A percentile compares a stretch with the other conserved stretches of the same genome.
Conservation (phyloP, 148 eudicot genomes). For the Bassia scoparia region DNA sequence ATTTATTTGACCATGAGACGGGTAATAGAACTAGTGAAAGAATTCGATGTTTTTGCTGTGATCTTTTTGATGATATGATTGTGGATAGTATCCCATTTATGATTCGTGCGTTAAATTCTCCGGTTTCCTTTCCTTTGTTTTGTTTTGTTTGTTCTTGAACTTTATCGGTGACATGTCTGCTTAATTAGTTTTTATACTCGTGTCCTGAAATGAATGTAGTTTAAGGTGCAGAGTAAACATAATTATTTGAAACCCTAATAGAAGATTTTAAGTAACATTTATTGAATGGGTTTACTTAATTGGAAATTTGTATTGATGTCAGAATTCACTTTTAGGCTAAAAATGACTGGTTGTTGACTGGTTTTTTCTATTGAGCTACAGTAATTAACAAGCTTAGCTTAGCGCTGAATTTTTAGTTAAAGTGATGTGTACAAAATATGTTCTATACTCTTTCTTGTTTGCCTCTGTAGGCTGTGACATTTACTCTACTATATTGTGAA, state of each 20-base stretch:
- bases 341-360: no score
- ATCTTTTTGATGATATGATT: background rate
- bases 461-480: background rate
- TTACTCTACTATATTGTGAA: constrained; percentile 5
- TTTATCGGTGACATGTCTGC: background rate
- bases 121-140: background rate
- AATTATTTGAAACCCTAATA: background rate
- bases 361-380: no score
- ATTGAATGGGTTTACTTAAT: no score
- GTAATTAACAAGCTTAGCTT: no score
- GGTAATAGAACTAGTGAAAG: background rate
- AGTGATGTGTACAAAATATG: background rate
- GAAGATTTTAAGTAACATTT: no score
- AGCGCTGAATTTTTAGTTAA: no score
- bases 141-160: background rate
- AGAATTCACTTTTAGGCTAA: no score
- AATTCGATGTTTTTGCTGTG: background rate
- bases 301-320: no score
- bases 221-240: background rate
- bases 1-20: background rate
- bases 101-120: background rate
- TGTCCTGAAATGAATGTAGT: background rate
- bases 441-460: no score
- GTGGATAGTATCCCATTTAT: background rate
- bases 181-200: background rate